Evolutionary conservation across 345 rosid species (phyloP), one percentile per base, ranked within the genome.

Genomic region (Eucalyptus sp.): DNA sequence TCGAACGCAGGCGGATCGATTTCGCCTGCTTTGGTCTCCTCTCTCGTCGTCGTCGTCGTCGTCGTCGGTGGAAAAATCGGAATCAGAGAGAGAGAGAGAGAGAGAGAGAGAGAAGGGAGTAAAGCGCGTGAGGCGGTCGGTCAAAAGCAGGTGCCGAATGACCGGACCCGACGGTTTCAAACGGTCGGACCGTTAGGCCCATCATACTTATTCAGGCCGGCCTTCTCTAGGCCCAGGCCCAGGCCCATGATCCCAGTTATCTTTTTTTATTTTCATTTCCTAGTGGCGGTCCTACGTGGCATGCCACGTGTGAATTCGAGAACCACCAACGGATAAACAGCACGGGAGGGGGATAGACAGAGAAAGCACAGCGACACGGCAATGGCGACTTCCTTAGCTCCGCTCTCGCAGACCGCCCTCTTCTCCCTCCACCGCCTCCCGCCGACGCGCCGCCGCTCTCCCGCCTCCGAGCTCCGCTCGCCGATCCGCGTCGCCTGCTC

Each of bases 401-500:
- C 87, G 15, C 50, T 87, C 54, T 60, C 87, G 43, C 90, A 49
- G 6, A 83, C 51, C 52, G 87, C 87, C 7, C 48, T 89, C 33
- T 81, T 89, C 33, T 81, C 86, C 49, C 80, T 87, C 51, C 91
- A 84, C 44, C 89, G 85, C 60, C 62, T 88, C 41, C 84, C 93
- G 83, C 62, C 88, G 1, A 88, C 71, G 68, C 60, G 92, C 84
- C 93, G 48, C 85, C 91, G 89, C 58, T 86, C 86, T 58, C 58
- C 86, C 24, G 50, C 86, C 56, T 86, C 90, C 5, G 90, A 84
- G 43, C 90, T 79, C 16, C 93, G 89, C 60, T 87, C 93, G 24
- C 92, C 92, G 8, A 14, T 89, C 89, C 90, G 89, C 64, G 56
- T 94, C 79, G 88, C 84, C 79, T 96, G 96, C 94, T 94, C 94